Evolutionary conservation across 257 asterid species (phyloP).

Genomic region (Schizonepeta tenuifolia): DNA sequence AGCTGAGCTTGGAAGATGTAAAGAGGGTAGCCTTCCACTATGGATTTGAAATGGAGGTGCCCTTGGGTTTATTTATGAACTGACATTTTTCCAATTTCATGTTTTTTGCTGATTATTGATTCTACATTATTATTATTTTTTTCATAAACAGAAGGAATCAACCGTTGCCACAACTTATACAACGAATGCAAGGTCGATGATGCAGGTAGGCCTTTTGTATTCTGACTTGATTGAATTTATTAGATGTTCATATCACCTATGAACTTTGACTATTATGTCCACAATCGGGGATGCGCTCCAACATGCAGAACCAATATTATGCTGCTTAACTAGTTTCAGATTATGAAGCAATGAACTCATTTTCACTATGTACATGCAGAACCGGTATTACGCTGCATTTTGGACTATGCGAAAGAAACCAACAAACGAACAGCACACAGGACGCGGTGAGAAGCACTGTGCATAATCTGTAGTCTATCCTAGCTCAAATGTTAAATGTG

Average conservation of each 20-base stretch:
- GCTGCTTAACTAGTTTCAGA: background rate
- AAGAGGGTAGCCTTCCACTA: slow-evolving; percentile 77
- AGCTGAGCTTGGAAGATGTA: slow-evolving; percentile 95
- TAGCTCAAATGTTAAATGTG: background rate
- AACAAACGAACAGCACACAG: slow-evolving; percentile 9
- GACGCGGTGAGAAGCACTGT: background rate
- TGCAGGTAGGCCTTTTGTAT: slow-evolving; percentile 66
- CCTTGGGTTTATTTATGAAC: slow-evolving; percentile 4
- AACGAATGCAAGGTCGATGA: slow-evolving; percentile 84
- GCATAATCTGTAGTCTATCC: slow-evolving; percentile 2
- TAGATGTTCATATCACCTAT: slow-evolving; percentile 4
- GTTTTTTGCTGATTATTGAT: background rate
- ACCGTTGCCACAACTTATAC: slow-evolving; percentile 80
- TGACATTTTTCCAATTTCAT: slow-evolving; percentile 4
- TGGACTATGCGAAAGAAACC: slow-evolving; percentile 84
- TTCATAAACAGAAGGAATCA: slow-evolving; percentile 66
- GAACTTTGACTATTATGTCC: slow-evolving; percentile 3
- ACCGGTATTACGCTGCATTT: slow-evolving; percentile 79
- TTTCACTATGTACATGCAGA: slow-evolving; percentile 47
- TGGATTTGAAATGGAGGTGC: slow-evolving; percentile 88
- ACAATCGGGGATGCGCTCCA: background rate
- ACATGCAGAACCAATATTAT: background rate
- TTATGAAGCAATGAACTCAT: background rate
- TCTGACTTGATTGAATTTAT: background rate
- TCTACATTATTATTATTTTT: background rate